phyloP scores from a whole-genome alignment of 352 stramenopile species.

The Phytophthora parvispora region DNA sequence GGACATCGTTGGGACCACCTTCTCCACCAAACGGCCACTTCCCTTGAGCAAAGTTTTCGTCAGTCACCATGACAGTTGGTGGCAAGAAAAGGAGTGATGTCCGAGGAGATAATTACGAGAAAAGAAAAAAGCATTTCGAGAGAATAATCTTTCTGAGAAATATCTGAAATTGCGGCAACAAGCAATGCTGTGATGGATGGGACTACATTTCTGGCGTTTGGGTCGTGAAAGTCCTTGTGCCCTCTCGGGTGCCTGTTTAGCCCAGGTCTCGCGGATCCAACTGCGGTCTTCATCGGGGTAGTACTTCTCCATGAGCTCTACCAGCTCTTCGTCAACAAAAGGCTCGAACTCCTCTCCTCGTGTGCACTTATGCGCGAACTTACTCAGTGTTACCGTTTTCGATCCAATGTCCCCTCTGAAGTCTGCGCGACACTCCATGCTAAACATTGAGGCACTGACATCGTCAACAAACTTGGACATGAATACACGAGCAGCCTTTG shows the following conservation, averaged over 20 bases:
- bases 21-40: conserved; percentile 11
- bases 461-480: not conserved
- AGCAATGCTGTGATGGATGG: too few relatives aligned
- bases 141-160: too few relatives aligned
- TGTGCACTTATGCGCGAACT: not conserved
- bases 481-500: not conserved
- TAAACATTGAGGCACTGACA: not conserved
- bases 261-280: not conserved
- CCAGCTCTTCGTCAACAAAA: not conserved
- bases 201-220: too few relatives aligned
- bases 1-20: not conserved
- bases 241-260: not conserved
- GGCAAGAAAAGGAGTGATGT: too few relatives aligned
- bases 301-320: not conserved
- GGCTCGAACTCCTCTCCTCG: not conserved
- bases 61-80: too few relatives aligned
- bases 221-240: too few relatives aligned
- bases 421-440: not conserved
- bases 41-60: not conserved
- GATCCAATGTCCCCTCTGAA: not conserved
- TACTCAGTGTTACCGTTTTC: not conserved
- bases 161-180: too few relatives aligned
- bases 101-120: too few relatives aligned
- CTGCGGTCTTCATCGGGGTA: not conserved
- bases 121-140: too few relatives aligned